Percentiles rank a stretch among this genome's conserved stretches.
These are phyloP conservation scores for Arabis alpina DNA, from an alignment of 345 rosid species.

Conservation along the genomic window DNA sequence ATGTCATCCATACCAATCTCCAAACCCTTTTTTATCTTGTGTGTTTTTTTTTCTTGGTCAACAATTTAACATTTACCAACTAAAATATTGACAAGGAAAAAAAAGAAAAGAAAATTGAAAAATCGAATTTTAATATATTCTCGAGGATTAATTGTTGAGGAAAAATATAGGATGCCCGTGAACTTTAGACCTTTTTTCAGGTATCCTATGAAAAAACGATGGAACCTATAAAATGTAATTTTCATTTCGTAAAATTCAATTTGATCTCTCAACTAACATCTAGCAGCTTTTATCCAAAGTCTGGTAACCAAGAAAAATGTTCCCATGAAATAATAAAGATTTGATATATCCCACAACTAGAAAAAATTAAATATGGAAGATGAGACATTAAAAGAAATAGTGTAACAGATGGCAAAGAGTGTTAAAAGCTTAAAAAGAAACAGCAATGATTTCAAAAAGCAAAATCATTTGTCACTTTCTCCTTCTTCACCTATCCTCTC, in stretches of 20 bases:
- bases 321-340: no score
- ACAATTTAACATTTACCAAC: neutral
- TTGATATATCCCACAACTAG: neutral
- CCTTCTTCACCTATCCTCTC: conserved; percentile 31
- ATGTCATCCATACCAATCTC: conserved; percentile 30
- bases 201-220: conserved; percentile 36
- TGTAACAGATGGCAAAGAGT: conserved; percentile 33
- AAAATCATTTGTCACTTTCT: conserved; percentile 42
- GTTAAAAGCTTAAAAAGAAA: conserved; percentile 1
- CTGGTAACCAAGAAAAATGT: no score
- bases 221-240: conserved; percentile 20
- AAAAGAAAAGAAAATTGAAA: neutral
- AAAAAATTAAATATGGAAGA: conserved; percentile 14
- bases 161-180: conserved; percentile 2
- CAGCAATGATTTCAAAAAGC: conserved; percentile 41
- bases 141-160: neutral
- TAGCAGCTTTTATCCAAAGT: no score
- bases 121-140: conserved; percentile 2
- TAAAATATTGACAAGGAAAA: neutral
- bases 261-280: neutral
- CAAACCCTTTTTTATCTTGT: neutral
- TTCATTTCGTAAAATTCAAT: conserved; percentile 11
- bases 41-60: no score
- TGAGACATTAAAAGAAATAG: conserved; percentile 18
- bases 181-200: conserved; percentile 28